Base-by-base conservation (phyloP, 371 early-diverging fungal genomes). In the Rozella allomycis region DNA sequence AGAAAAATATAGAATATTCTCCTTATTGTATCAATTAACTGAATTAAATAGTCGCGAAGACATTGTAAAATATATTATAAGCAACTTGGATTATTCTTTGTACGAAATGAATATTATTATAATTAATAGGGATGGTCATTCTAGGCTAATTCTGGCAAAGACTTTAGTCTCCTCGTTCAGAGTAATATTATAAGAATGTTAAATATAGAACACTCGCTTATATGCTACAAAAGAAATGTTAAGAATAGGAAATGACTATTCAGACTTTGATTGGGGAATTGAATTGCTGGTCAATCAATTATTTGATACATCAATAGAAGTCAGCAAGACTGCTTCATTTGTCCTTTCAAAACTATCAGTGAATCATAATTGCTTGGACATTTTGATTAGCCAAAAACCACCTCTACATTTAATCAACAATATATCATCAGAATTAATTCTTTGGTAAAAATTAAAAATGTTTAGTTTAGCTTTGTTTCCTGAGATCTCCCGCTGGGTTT, bases 1-100 rank as follows among this genome's bases (percentile, higher is more conserved):
- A 25, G 74, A 80, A 38, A 61, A 65, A 28, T 78, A 70, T 57
- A 68, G 70, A 30, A 70, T 84, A 16, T 80, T 72, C 48, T 74
- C 67, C 36, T 47, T 72, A 20, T 78, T 64, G 42, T 84, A 82
- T 37, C 70, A 72, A 17, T 47, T 84, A 5, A 74, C 74, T 3
- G 85, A 82, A 38, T 48, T 82, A 3, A 59, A 70, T 26, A 71
- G 70, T 31, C 66, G 85, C 13, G 77, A 80, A 31, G 82, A 84
- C 40, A 45, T 84, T 3, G 65, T 73, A 21, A 71, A 67, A 31
- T 58, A 67, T n/a, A 69, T 82, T 21, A 67, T 84, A 19, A 60
- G 62, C 8, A 65, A 62, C 22, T 50, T 79, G 42, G 78, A 82
- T 38, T 82, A 78, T 46, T 55, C 58, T n/a, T 35, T 60, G 60